A percentile compares a stretch with the other conserved stretches of the same genome.
phyloP scores from a whole-genome alignment of 306 rosid genomes.

The Rosa persica region DNA sequence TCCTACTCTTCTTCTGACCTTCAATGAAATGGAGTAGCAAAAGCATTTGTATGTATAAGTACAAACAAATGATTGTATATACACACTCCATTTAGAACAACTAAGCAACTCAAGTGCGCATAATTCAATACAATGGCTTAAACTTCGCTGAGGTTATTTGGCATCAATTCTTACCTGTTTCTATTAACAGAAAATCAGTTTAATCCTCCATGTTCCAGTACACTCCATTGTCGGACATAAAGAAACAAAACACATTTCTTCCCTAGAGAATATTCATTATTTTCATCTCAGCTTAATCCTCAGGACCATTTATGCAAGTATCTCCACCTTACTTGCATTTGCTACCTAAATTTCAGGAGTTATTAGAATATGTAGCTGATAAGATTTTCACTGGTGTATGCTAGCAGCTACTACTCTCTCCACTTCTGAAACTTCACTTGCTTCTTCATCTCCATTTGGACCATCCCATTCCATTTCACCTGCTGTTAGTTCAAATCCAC shows the following conservation, averaged over 20 bases:
- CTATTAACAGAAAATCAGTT: neutral
- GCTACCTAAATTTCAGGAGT: neutral
- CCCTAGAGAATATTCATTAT: neutral
- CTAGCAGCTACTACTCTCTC: neutral
- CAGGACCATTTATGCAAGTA: neutral
- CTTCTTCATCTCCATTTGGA: constrained; percentile 4
- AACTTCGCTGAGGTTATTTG: too few relatives aligned
- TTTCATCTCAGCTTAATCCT: too few relatives aligned
- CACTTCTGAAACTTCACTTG: constrained; percentile 1
- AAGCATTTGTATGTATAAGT: too few relatives aligned
- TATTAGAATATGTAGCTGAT: neutral
- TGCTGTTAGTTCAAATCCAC: constrained; percentile 1
- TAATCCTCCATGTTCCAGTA: neutral
- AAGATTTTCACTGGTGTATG: neutral
- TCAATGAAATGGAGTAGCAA: too few relatives aligned
- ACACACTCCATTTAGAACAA: too few relatives aligned
- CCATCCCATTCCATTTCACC: constrained; percentile 3
- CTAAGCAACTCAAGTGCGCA: too few relatives aligned
- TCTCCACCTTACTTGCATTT: neutral
- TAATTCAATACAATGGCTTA: too few relatives aligned
- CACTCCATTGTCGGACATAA: neutral
- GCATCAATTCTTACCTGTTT: neutral
- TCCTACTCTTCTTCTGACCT: too few relatives aligned
- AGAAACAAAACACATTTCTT: neutral
- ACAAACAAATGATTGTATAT: too few relatives aligned